These are phyloP conservation scores for Globisporangium echinulatum DNA, from an alignment of 352 stramenopile species.

Conservation along the genomic window DNA sequence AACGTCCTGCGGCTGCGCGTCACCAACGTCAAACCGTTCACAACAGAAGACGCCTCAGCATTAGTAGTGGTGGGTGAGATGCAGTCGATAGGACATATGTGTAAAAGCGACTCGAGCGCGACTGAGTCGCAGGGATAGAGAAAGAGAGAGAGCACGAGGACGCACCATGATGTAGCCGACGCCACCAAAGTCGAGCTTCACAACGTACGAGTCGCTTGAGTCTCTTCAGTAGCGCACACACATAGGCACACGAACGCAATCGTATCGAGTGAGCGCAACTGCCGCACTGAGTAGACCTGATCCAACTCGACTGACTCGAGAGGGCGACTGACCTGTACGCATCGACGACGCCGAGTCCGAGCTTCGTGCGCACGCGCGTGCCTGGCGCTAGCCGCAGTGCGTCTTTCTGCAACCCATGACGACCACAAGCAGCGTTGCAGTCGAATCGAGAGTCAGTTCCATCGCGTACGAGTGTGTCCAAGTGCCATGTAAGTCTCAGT, in stretches of 20 bases:
- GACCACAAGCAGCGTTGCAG: too few species aligned
- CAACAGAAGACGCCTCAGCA: too few species aligned
- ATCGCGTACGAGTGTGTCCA: too few species aligned
- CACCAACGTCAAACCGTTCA: too few species aligned
- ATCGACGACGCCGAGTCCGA: constrained; percentile 19
- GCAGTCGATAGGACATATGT: too few species aligned
- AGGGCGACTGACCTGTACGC: constrained; percentile 22
- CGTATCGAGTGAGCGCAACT: background rate
- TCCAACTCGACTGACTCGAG: background rate
- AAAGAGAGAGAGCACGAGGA: background rate
- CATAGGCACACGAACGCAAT: background rate
- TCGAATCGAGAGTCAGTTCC: too few species aligned
- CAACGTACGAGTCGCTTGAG: constrained; percentile 30
- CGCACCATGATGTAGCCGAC: constrained; percentile 30
- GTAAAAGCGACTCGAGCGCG: too few species aligned
- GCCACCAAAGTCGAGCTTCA: constrained; percentile 34
- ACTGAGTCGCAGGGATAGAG: background rate
- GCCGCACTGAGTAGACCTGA: background rate
- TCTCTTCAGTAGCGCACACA: constrained; percentile 9
- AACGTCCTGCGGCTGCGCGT: constrained; percentile 37
- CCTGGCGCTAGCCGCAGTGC: constrained; percentile 22
- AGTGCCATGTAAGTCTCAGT: too few species aligned
- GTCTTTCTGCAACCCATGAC: constrained; percentile 16
- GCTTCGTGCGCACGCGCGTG: constrained; percentile 31
- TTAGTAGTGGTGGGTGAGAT: too few species aligned